Conservation (phyloP, 352 stramenopile species). For the Phytopythium mirpurense region DNA sequence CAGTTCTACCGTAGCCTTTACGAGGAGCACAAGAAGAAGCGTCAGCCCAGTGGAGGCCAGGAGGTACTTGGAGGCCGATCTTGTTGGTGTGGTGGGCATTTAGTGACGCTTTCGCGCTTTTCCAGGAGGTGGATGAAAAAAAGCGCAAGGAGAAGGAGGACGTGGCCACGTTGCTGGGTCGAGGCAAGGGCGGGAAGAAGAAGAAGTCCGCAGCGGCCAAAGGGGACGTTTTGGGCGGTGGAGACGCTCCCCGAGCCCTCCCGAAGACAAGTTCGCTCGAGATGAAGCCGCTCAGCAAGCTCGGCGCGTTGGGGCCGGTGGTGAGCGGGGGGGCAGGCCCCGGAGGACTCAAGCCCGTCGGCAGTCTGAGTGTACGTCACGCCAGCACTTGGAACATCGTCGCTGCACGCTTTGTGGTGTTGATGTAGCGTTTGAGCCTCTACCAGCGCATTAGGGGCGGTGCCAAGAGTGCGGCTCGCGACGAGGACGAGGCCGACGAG, state of each 20-base stretch:
- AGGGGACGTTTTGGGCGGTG: conserved; percentile 29
- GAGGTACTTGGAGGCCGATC: conserved; percentile 16
- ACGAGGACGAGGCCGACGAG: conserved; percentile 29
- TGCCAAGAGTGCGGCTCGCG: conserved; percentile 15
- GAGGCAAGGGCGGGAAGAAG: conserved; percentile 42
- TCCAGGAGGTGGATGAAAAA: conserved; percentile 61
- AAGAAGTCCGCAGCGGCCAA: conserved; percentile 74
- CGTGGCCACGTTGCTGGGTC: conserved; percentile 70
- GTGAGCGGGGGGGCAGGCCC: conserved; percentile 14
- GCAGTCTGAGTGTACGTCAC: conserved; percentile 40
- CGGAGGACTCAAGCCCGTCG: conserved; percentile 35
- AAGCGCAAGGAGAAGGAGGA: conserved; percentile 83
- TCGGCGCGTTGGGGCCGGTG: conserved; percentile 21
- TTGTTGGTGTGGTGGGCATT: no score
- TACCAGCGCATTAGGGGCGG: conserved; percentile 13
- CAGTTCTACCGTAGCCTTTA: conserved; percentile 92
- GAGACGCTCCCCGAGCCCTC: conserved; percentile 17
- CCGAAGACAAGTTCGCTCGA: conserved; percentile 42
- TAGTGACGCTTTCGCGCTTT: no score
- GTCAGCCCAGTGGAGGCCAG: conserved; percentile 27
- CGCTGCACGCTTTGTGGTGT: not conserved
- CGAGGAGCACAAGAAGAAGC: conserved; percentile 90
- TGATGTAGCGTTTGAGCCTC: not conserved
- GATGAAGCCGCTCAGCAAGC: conserved; percentile 62
- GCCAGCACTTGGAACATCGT: not conserved